Base-by-base conservation (phyloP, 176 grass and related monocot genomes). In the Oryza nivara region DNA sequence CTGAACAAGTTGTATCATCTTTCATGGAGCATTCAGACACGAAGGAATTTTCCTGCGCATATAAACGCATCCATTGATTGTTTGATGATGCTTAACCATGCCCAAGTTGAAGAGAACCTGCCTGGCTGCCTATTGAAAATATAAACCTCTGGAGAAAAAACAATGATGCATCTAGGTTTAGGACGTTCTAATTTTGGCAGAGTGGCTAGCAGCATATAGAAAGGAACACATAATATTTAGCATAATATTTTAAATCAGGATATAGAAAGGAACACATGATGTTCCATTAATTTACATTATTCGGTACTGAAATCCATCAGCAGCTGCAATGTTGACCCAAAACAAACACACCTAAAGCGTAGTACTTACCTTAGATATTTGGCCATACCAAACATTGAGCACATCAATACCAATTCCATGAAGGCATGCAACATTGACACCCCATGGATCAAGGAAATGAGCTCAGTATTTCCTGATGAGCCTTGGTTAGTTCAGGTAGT, bases 401-500 rank as follows among this genome's bases (percentile, higher is more conserved):
- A 36, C 14, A 86, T 65, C 36, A 60, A 19, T 34, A 73, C 5
- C 47, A 6, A 32, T 74, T 70, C 26, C 68, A 49, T 45, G 22
- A 16, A 67, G 11, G 15, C 54, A 64, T 9, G 56, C 20, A 72
- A 54, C 13, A 52, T 9, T 63, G 19, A 34, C 60, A 74, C 5
- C 73, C 40, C 9, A 69, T 45, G 6, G 47, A 54, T 67, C 67
- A 5, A 77, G 47, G 61, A 23, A 75, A 69, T 68, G 14, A 70
- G 34, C 46, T 82, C 40, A 68, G 30, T 80, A 61, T 49, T 82
- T 82, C 76, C 80, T 84, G 38, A 68, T 20, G 12, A 85, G 46
- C 15, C 82, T 73, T 87, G 83, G 65, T 66, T 34, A 89, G 67
- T 90, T 78, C 75, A 82, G 43, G 26, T 70, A 82, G 43, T 87